Evolutionary conservation across 2,329 filamentous ascomycete species (phyloP), one percentile per base, ranked within the genome.

Genomic region (Lasiodiplodia sp.): DNA sequence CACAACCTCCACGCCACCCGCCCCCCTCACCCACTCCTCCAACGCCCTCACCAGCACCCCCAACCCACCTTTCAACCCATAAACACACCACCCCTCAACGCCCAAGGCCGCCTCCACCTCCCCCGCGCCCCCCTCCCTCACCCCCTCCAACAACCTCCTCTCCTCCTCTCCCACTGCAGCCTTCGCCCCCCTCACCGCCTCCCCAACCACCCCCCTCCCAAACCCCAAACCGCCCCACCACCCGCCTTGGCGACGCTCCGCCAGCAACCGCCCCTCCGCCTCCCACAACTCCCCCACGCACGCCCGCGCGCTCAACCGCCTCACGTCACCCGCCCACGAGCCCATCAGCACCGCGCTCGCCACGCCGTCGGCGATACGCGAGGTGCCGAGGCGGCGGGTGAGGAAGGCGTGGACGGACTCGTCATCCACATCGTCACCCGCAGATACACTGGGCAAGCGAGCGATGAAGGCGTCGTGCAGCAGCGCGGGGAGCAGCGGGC

Each of bases 181-280:
- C 31, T 5, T 53, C 12, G n/a, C 53, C 14, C 52, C 53, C 16
- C 31, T 56, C 28, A 12, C 7, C 31, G 21, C 11, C 31, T 6
- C 12, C 28, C 53, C 53, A 4, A 38, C 53, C 16, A 38, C 25
- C 25, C 53, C 28, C 53, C 28, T 4, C 53, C 53, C 16, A 7
- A 34, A 1, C 31, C 53, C 0, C 2, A n/a, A n/a, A n/a, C n/a
- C n/a, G n/a, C 7, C 5, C 28, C 28, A 52, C 12, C 28, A 12
- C 25, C 23, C 1, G 25, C 25, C 4, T 1, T 1, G 1, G 4
- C 4, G 3, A n/a, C n/a, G n/a, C n/a, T n/a, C n/a, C n/a, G 25
- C 4, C 3, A 1, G 25, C 25, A 28, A 28, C 25, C 25, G 3
- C 4, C 25, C 34, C 47, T 52, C 60, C 3, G 60, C 60, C n/a